Conservation (phyloP, 140 eudicot genomes). For the Cichorium intybus region DNA sequence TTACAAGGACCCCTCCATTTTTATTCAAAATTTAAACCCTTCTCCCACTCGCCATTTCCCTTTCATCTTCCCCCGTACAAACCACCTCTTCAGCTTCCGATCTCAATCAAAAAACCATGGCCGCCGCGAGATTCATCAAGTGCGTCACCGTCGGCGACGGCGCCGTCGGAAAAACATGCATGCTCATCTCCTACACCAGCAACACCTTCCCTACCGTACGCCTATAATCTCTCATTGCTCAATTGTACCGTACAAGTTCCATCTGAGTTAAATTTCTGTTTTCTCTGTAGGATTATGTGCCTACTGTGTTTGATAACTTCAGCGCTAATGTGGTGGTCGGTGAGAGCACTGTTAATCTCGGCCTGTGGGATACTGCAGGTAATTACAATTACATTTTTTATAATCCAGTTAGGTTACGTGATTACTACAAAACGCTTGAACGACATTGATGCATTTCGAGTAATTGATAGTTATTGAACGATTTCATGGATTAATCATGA, state of each 20-base stretch:
- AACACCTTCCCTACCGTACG: slow-evolving; percentile 74
- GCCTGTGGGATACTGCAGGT: slow-evolving; percentile 99
- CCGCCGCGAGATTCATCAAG: slow-evolving; percentile 73
- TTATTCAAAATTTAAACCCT: slow-evolving; percentile 39
- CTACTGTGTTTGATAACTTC: slow-evolving; percentile 86
- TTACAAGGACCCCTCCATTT: slow-evolving; percentile 36
- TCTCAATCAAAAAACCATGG: slow-evolving; percentile 29
- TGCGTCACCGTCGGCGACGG: slow-evolving; percentile 93
- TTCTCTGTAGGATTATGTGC: slow-evolving; percentile 71
- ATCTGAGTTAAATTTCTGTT: background rate
- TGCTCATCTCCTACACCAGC: slow-evolving; percentile 86
- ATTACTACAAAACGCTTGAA: background rate
- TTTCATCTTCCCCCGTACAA: slow-evolving; percentile 11
- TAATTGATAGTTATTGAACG: background rate
- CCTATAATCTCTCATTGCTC: background rate
- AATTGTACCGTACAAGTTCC: background rate
- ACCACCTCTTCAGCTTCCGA: slow-evolving; percentile 19
- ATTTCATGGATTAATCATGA: background rate
- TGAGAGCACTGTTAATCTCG: slow-evolving; percentile 77
- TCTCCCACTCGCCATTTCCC: slow-evolving; percentile 16
- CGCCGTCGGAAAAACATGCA: slow-evolving; percentile 82
- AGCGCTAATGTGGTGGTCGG: slow-evolving; percentile 93
- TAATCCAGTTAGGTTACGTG: background rate
- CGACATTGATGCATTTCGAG: background rate
- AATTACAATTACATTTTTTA: background rate